phyloP scores from a whole-genome alignment of 768 basidiomycete genomes.

The Boletales sp. region DNA sequence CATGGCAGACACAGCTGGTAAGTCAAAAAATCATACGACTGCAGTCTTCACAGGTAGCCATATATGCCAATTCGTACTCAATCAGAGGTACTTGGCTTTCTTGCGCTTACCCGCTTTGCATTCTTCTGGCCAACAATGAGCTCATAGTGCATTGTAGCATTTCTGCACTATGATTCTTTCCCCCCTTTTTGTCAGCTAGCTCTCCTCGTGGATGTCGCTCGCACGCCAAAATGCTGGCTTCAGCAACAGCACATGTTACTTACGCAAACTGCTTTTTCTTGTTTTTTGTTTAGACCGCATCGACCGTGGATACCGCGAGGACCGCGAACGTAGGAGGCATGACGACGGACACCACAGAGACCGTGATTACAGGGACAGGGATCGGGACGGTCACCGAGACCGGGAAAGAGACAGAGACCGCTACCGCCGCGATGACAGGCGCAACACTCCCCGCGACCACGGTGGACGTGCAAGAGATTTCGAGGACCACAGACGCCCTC shows the following conservation, averaged over 20 bases:
- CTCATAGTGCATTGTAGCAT: constrained; percentile 58
- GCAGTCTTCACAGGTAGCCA: constrained; percentile 27
- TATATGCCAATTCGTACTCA: constrained; percentile 28
- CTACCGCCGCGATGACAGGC: constrained; percentile 48
- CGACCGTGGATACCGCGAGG: constrained; percentile 56
- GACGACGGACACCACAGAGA: constrained; percentile 52
- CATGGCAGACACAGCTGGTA: constrained; percentile 57
- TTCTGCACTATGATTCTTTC: constrained; percentile 44
- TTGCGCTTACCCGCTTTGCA: constrained; percentile 26
- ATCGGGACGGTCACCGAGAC: constrained; percentile 31
- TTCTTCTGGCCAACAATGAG: constrained; percentile 47
- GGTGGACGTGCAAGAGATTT: constrained; percentile 43
- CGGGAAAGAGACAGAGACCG: constrained; percentile 35
- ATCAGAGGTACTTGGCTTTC: constrained; percentile 32
- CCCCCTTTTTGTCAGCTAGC: constrained; percentile 53
- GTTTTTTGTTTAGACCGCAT: constrained; percentile 43
- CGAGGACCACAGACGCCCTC: constrained; percentile 43
- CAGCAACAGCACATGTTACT: constrained; percentile 47
- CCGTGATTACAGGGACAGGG: constrained; percentile 46
- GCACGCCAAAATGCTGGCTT: constrained; percentile 40
- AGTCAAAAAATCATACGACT: constrained; percentile 30
- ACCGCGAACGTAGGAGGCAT: constrained; percentile 65
- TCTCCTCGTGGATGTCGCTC: constrained; percentile 40
- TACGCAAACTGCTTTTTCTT: constrained; percentile 45
- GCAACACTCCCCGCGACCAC: constrained; percentile 44